These are phyloP conservation scores for Candida smagusa DNA, from an alignment of 1,139 yeast genomes.

Conservation along the genomic window DNA sequence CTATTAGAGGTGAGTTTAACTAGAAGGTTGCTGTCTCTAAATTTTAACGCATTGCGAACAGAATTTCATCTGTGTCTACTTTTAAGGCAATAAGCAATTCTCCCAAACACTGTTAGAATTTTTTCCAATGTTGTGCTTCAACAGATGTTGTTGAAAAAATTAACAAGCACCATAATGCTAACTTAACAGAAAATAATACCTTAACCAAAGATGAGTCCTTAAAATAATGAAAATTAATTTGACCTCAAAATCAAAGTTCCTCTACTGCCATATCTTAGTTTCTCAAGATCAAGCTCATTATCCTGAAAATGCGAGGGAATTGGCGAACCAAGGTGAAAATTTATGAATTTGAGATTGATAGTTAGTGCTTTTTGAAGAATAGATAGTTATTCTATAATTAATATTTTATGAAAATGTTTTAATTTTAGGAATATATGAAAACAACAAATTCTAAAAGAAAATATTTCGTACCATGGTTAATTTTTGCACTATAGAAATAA, in stretches of 20 bases:
- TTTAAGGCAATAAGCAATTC: constrained; percentile 22
- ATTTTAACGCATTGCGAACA: constrained; percentile 46
- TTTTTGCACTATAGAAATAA: no score
- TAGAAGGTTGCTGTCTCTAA: constrained; percentile 30
- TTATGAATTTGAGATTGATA: no score
- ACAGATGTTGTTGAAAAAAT: constrained; percentile 38
- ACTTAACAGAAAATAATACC: constrained; percentile 25
- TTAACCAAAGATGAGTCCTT: constrained; percentile 29
- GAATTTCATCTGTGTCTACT: constrained; percentile 33
- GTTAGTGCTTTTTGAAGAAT: no score
- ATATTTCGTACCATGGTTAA: no score
- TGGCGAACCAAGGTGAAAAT: constrained; percentile 52
- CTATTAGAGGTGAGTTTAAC: constrained; percentile 42
- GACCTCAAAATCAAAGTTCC: constrained; percentile 27
- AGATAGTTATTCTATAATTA: no score
- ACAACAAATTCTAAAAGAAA: no score
- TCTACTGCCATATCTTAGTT: constrained; percentile 27
- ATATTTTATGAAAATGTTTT: no score
- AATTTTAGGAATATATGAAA: no score
- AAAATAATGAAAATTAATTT: constrained; percentile 25
- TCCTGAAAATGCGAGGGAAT: constrained; percentile 39
- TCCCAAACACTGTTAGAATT: constrained; percentile 48
- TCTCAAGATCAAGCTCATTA: constrained; percentile 36
- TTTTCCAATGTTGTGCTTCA: constrained; percentile 38
- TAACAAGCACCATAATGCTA: constrained; percentile 38